Conservation (phyloP, 2,329 filamentous ascomycete species). For the Geosmithia putterillii region DNA sequence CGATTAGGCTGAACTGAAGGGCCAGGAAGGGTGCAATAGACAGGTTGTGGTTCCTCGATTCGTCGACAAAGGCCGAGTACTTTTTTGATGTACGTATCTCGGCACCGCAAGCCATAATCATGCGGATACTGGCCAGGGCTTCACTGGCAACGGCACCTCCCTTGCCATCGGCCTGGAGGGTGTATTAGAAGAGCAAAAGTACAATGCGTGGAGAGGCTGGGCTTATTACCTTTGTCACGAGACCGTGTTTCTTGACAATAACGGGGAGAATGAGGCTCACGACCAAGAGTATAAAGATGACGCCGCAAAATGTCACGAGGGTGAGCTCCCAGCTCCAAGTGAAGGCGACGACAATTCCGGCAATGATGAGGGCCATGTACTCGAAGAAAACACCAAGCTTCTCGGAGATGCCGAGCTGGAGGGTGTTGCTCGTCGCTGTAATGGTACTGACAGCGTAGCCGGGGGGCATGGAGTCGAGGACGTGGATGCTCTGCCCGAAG, state of each 20-base stretch:
- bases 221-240: slow-evolving; percentile 13
- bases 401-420: slow-evolving; percentile 55
- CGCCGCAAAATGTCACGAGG: slow-evolving; percentile 42
- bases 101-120: slow-evolving; percentile 51
- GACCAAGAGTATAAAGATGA: slow-evolving; percentile 41
- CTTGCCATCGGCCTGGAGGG: slow-evolving; percentile 33
- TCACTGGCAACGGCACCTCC: slow-evolving; percentile 50
- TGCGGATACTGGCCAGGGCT: slow-evolving; percentile 45
- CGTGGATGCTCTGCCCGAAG: slow-evolving; percentile 53
- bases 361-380: slow-evolving; percentile 36
- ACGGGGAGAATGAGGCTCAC: slow-evolving; percentile 38
- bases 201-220: background rate
- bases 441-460: slow-evolving; percentile 52
- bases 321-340: slow-evolving; percentile 46
- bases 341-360: slow-evolving; percentile 43
- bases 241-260: slow-evolving; percentile 37
- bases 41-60: slow-evolving; percentile 36
- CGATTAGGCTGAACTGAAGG: slow-evolving; percentile 38
- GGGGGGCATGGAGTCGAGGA: slow-evolving; percentile 52
- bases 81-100: slow-evolving; percentile 39
- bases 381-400: slow-evolving; percentile 49
- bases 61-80: slow-evolving; percentile 42
- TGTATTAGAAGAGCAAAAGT: background rate
- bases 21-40: slow-evolving; percentile 37
- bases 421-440: slow-evolving; percentile 48